Conservation (phyloP, 805 yeast species). For the Saccharomycopsis sp. region DNA sequence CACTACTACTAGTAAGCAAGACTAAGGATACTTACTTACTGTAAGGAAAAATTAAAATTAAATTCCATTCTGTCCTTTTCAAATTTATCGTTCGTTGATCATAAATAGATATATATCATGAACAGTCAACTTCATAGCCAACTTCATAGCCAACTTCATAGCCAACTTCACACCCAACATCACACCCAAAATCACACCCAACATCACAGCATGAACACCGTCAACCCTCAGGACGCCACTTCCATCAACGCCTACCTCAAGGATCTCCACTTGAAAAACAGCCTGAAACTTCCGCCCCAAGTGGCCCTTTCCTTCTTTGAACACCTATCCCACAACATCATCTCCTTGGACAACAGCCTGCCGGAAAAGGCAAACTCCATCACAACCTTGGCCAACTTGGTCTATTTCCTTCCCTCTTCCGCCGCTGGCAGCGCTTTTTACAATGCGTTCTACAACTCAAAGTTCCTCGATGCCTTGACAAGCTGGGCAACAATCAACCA, state of each 20-base stretch:
- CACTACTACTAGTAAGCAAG: too few species aligned
- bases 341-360: neutral
- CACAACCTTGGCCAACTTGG: conserved; percentile 4
- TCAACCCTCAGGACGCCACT: conserved; percentile 4
- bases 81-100: neutral
- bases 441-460: neutral
- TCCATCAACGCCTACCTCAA: conserved; percentile 3
- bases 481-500: conserved; percentile 1
- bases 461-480: conserved; percentile 1
- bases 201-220: too few species aligned
- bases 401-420: conserved; percentile 2
- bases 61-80: neutral
- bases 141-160: too few species aligned
- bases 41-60: neutral
- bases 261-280: conserved; percentile 2
- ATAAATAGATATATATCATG: neutral
- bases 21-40: too few species aligned
- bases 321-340: neutral
- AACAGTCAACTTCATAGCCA: too few species aligned
- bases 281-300: neutral
- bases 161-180: too few species aligned
- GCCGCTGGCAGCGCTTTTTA: neutral
- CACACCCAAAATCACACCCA: too few species aligned
- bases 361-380: conserved; percentile 4
- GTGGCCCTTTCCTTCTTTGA: neutral